Base-by-base conservation (phyloP, 169 alveolate genomes). In the Cryptosporidium viatorum region DNA sequence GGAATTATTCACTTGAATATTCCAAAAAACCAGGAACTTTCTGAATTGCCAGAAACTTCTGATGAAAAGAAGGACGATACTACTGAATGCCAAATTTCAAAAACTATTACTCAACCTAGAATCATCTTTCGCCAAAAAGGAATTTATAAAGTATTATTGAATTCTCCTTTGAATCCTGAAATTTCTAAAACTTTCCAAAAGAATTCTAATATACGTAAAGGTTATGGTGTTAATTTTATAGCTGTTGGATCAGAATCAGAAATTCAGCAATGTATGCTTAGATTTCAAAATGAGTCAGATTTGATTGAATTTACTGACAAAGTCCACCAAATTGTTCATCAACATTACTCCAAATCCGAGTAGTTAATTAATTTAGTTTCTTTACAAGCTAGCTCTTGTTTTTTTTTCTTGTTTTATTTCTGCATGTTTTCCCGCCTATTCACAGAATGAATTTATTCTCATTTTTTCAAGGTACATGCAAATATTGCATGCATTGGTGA, bases 81-180 rank as follows among this genome's bases (percentile, higher is more conserved):
- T n/a, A 2, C 21, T 21, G 71, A 65, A 14, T 14, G 29, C 10
- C 29, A 55, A 21, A 37, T 23, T 23, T 55, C 67, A 55, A 55
- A 55, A 41, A 41, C 48, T 23, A 55, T 10, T n/a, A 65, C 71
- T 39, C 52, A 80, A 39, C 89, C 89, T 18, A 59, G 89, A 80
- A 80, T 80, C 4, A 80, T 80, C 26, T 80, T 80, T 35, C 73
- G 89, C 21, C 89, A 80, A 65, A 80, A 67, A 26, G 89, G 89
- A 14, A 65, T 80, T 29, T 80, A 80, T 33, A 62, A 59, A n/a
- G 89, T 80, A n/a, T 37, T 80, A 23, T 43, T 80, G 29, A 80
- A 80, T 41, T 60, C 89, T 12, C 89, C 80, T 9, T n/a, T 80
- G 39, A 80, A 43, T 80, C 35, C 29, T 37, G 89, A 80, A 33